Base-by-base conservation (phyloP, 257 asterid species). In the Solanum chiquidenum region DNA sequence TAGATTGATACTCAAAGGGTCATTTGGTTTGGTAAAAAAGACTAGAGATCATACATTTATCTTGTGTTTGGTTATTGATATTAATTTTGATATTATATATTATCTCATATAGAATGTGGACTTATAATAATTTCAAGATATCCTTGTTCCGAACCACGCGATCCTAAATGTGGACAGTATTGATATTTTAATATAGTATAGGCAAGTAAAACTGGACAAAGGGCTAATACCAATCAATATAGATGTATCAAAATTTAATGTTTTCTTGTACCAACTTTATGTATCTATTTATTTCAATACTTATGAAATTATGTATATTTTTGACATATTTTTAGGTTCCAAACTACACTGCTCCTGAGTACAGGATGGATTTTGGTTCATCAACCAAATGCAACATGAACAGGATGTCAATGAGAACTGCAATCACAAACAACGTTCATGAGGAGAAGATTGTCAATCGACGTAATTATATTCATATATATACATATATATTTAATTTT, bases 341-440 rank as follows among this genome's bases (percentile, higher is more conserved):
- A 1, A 92, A 87, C 89, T 55, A 88, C 82, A 69, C 88, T 76
- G 58, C 90, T 25, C 88, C 90, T 37, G 95, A 93, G 64, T 88
- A 92, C 89, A 91, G 91, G 89, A 92, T 90, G 86, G 98, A 95
- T 40, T 46, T 89, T 23, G 95, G 97, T 12, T 94, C 96, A 58
- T 92, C 98, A 77, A 93, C 98, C 27, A 94, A 83, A 91, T 93
- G 92, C 92, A 92, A 90, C 93, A 90, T 79, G 89, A 90, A 83
- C 88, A 89, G 69, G 88, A 90, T 89, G 88, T 49, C 93, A 33
- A 86, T 90, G 83, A 92, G 90, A 80, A 92, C 97, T 44, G 87
- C 95, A 9, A 71, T 89, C 86, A 83, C 91, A 33, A 91, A 79
- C 75, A 91, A 34, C 85, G 46, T 94, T 1, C 95, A 89, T 3